phyloP scores from a whole-genome alignment of 176 grass and related monocot species.

The Eleusine coracana region DNA sequence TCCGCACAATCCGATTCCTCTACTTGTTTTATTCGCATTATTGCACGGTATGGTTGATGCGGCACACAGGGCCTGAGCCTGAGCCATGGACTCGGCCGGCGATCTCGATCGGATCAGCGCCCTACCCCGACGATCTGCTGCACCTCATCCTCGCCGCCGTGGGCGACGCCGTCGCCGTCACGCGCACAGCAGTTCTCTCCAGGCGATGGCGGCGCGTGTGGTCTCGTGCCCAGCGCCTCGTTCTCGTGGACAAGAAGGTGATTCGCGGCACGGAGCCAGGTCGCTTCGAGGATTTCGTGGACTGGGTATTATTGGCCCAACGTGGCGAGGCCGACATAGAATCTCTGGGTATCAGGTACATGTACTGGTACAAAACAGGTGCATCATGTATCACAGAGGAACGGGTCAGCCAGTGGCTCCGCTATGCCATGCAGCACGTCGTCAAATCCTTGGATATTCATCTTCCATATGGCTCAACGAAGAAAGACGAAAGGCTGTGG shows the following conservation, averaged over 20 bases:
- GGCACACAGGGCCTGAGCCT: background rate
- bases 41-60: background rate
- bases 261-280: background rate
- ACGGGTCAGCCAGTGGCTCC: background rate
- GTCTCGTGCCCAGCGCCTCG: background rate
- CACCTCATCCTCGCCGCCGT: conserved; percentile 5
- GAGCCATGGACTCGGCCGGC: background rate
- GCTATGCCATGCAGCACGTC: background rate
- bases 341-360: background rate
- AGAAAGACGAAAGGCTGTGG: too few relatives aligned
- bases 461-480: too few relatives aligned
- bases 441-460: background rate
- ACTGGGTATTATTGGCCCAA: background rate
- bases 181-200: conserved; percentile 9
- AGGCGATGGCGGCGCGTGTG: conserved; percentile 23
- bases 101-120: conserved; percentile 21
- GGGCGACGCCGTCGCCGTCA: background rate
- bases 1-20: too few relatives aligned
- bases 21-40: background rate
- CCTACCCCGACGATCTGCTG: conserved; percentile 26
- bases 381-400: background rate
- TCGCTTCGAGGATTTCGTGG: background rate
- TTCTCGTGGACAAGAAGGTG: background rate
- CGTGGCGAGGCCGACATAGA: background rate
- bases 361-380: too few relatives aligned